Evolutionary conservation across 768 basidiomycete species (phyloP), one percentile per base, ranked within the genome.

Genomic region (Inosperma sp.): DNA sequence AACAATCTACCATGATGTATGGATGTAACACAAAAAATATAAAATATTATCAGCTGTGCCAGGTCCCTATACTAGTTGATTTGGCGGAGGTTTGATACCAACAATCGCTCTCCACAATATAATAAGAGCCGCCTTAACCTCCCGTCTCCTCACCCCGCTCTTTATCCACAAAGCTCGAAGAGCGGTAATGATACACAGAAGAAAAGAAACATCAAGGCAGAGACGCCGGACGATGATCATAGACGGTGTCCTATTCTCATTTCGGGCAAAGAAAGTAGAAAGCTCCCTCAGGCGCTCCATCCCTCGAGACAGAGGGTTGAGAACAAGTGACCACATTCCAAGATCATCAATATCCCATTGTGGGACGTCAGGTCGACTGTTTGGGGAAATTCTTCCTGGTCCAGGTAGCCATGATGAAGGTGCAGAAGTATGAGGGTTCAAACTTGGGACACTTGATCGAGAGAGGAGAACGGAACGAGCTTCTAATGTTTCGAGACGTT

Each of bases 331-430:
- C 90, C 90, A 93, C 72, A 91, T 77, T 40, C 90, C 90, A 63
- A 91, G 72, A 62, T 91, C 87, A 43, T 88, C 79, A n/a, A 87
- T 61, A 62, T 89, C 84, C 83, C 84, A 88, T 16, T 73, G 66
- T 26, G 67, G 65, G 9, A 29, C 53, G 26, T 65, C 67, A 27
- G 62, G 62, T 3, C 68, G 59, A 33, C 65, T 62, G 27, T 71
- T 59, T 5, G 77, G 76, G 29, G 76, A 78, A 27, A 70, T 69
- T n/a, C 74, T 68, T 39, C 73, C 69, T 10, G 65, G 52, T 12
- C 62, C 62, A 30, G 49, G 55, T 51, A 58, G 59, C 69, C 71
- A 70, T 3, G 69, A 53, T 12, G 76, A 69, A 34, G n/a, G n/a
- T n/a, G n/a, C n/a, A n/a, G n/a, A n/a, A n/a, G n/a, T n/a, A n/a